Base-by-base conservation (phyloP, 768 basidiomycete genomes). In the Macrolepiota dolichaula region DNA sequence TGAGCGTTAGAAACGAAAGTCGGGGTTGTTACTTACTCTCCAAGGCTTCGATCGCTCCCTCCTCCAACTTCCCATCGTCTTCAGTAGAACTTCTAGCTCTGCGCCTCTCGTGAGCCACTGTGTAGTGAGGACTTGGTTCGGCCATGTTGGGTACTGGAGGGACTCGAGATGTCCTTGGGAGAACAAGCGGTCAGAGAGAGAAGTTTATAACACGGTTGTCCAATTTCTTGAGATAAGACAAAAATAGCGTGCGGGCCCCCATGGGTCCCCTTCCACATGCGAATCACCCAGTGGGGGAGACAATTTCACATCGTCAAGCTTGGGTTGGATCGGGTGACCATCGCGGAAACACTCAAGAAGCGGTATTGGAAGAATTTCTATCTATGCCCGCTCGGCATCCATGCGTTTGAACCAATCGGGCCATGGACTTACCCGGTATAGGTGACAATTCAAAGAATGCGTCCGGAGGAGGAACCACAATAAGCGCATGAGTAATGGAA, bases 401-500 rank as follows among this genome's bases (percentile, higher is more conserved):
- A 35, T 46, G 19, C 50, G 38, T 32, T 44, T 46, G 27, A 46
- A n/a, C 11, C 27, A 60, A 46, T 46, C 29, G 44, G 35, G 25
- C 57, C 57, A 46, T 24, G 19, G 40, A 47, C 19, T 0, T 40
- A 44, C 57, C 50, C 44, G 9, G 22, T 32, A 22, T 49, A 37
- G 22, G n/a, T 44, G 32, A 42, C 42, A 35, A 35, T 42, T 46
- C 19, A 52, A 53, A 27, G 25, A 35, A 53, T 19, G 49, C 12
- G 54, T 25, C 29, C 19, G 22, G 29, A 32, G 15, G 3, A 47
- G 36, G 58, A 60, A 60, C 54, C 36, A 25, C 7, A 15, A 25
- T 42, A 50, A 38, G 52, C 59, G 27, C 59, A 61, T 61, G 59
- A 19, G 59, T n/a, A 7, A 38, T 47, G 46, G 53, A 50, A 55